Evolutionary conservation across 306 rosid genomes (phyloP).

Genomic region (Medicago truncatula): MtrunA17r5.0-ANR NC_053048.1:523001-523500

Average conservation of each 20-base stretch:
- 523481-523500: constrained; percentile 55
- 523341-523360: background rate
- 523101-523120: too few relatives aligned
- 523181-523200: background rate
- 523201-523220: background rate
- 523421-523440: constrained; percentile 36
- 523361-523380: background rate
- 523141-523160: too few relatives aligned
- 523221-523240: background rate
- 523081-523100: too few relatives aligned
- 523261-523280: constrained; percentile 34
- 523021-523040: background rate
- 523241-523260: constrained; percentile 47
- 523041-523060: too few relatives aligned
- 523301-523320: constrained; percentile 42
- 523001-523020: background rate
- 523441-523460: constrained; percentile 1
- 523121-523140: too few relatives aligned
- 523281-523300: constrained; percentile 20
- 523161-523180: too few relatives aligned
- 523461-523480: constrained; percentile 24
- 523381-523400: background rate
- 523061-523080: too few relatives aligned
- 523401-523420: background rate
- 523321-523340: constrained; percentile 28